phyloP scores from a whole-genome alignment of 129 eudicot species.

The Deinandra increscens region DNA sequence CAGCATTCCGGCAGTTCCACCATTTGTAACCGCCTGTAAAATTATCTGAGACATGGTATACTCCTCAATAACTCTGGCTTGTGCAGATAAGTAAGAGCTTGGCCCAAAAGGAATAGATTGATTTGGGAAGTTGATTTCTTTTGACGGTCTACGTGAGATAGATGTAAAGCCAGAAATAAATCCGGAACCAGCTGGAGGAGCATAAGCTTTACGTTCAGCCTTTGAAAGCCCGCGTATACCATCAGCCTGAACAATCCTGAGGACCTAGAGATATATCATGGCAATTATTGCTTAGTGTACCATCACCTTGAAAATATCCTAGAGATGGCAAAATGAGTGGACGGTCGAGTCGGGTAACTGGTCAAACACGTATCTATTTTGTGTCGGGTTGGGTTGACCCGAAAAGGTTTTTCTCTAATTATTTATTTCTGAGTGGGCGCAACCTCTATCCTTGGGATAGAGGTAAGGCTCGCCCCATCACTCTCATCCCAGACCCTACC shows the following conservation, averaged over 20 bases:
- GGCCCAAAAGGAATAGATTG: conserved; percentile 74
- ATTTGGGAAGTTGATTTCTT: conserved; percentile 42
- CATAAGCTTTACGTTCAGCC: conserved; percentile 76
- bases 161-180: conserved; percentile 82
- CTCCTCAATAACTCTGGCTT: conserved; percentile 89
- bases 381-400: background rate
- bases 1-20: conserved; percentile 72
- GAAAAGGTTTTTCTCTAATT: background rate
- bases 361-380: background rate
- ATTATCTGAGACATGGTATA: conserved; percentile 83
- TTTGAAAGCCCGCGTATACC: conserved; percentile 86
- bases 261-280: conserved; percentile 40
- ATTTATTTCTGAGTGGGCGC: background rate
- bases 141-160: conserved; percentile 62
- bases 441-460: no score
- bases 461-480: no score
- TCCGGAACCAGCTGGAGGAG: conserved; percentile 99
- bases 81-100: conserved; percentile 82
- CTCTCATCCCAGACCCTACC: no score
- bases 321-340: background rate
- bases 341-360: background rate
- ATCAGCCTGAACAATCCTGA: conserved; percentile 95
- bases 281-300: background rate
- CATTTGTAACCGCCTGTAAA: conserved; percentile 61
- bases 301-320: background rate